Evolutionary conservation across 345 rosid species (phyloP).

Genomic region (Eucalyptus cloeziana): DNA sequence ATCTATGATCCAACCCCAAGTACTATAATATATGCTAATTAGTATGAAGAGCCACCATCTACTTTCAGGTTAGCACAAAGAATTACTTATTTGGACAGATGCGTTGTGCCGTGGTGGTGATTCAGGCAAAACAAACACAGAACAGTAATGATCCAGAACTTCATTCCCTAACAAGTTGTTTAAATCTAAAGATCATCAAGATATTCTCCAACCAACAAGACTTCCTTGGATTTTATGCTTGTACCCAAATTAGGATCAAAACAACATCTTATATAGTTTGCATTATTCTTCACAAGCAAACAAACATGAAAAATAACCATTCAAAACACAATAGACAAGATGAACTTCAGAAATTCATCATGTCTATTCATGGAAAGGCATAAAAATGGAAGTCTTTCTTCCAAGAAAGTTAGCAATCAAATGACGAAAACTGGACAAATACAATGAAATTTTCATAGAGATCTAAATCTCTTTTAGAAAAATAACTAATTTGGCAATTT

Average conservation of each 20-base stretch:
- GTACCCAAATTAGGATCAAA: neutral
- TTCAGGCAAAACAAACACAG: neutral
- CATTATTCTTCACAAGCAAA: neutral
- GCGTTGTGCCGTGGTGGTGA: neutral
- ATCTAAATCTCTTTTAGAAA: neutral
- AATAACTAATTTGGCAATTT: neutral
- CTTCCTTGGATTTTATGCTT: neutral
- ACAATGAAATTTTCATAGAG: neutral
- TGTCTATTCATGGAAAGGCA: neutral
- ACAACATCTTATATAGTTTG: neutral
- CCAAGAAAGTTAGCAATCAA: neutral
- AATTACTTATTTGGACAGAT: neutral
- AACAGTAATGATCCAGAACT: neutral
- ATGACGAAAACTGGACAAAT: neutral
- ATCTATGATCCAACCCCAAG: neutral
- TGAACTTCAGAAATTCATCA: neutral
- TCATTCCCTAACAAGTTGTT: neutral
- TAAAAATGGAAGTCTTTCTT: neutral
- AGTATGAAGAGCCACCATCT: neutral
- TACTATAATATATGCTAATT: neutral
- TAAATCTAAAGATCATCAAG: neutral
- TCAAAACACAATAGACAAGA: neutral
- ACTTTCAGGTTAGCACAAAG: neutral
- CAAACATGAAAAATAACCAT: neutral
- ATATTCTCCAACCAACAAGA: neutral